Evolutionary conservation across 2,329 filamentous ascomycete species (phyloP), one percentile per base, ranked within the genome.

Genomic region (Ceratocystis colombiana): DNA sequence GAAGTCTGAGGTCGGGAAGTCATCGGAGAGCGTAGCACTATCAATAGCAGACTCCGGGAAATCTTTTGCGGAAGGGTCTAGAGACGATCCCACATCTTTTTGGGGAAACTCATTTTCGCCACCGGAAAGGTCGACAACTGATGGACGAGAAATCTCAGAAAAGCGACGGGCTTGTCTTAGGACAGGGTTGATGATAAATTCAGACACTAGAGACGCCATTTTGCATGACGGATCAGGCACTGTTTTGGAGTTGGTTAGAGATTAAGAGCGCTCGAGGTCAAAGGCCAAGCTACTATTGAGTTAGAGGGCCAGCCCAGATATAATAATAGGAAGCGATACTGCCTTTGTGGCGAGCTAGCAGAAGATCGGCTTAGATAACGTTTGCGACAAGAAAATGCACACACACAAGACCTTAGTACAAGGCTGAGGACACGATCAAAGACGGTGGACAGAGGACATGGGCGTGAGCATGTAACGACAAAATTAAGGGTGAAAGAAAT

Each of bases 171-270:
- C 84, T 75, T 87, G 84, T 73, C 84, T 82, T 70, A 87, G 75
- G 71, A 87, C 83, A 67, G 85, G 84, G 69, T 85, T 85, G 74
- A 87, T 84, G 71, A 87, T 76, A 73, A 85, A 86, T 68, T 86
- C 82, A 72, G 83, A 81, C 65, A 87, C 84, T 71, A 86, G 77
- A 70, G 80, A 84, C 74, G 82, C 80, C 84, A 87, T 87, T 72
- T 59, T 59, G 25, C 20, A 59, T 17, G 55, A 22, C 55, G 55
- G 37, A 33, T 7, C 55, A 59, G 55, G 55, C n/a, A 20, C 25
- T 37, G 15, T 37, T 59, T 37, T 25, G 57, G 30, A 53, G 12
- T 15, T 37, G 22, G 44, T 30, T 12, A 63, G 33, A 61, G 41
- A 37, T 37, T 3, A 37, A 37, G 28, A 20, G 8, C 28, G 55